Percentiles rank a stretch among this genome's conserved stretches.
phyloP scores from a whole-genome alignment of 2,329 filamentous ascomycete species.

The Monosporascus ibericus region DNA sequence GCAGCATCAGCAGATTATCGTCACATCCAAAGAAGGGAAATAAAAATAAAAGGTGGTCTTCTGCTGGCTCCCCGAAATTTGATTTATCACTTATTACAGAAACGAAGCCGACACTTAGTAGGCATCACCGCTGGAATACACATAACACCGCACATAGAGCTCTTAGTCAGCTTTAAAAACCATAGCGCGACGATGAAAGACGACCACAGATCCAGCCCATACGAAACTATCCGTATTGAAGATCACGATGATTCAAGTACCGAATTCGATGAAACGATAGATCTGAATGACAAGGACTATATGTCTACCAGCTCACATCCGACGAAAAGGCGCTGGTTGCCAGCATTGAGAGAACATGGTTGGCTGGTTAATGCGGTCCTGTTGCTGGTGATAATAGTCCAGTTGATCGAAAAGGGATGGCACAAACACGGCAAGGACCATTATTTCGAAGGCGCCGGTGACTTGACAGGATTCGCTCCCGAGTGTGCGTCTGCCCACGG shows the following conservation, averaged over 20 bases:
- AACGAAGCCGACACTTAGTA: neutral
- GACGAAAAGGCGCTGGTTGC: conserved; percentile 9
- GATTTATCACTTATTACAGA: neutral
- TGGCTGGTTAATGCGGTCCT: conserved; percentile 30
- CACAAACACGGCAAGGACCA: conserved; percentile 10
- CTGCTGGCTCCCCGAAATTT: neutral
- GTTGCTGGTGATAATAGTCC: conserved; percentile 27
- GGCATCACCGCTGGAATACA: neutral
- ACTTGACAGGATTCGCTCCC: conserved; percentile 35
- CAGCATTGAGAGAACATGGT: conserved; percentile 15
- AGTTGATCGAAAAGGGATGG: conserved; percentile 27
- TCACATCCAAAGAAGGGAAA: neutral
- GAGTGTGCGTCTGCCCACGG: conserved; percentile 20
- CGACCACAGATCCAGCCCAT: conserved; percentile 1
- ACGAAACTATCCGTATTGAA: conserved; percentile 12
- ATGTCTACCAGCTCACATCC: conserved; percentile 9
- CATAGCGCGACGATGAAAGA: conserved; percentile 3
- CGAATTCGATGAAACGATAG: conserved; percentile 21
- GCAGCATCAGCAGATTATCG: neutral
- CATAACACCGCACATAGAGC: neutral
- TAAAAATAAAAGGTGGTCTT: neutral
- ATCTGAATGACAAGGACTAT: conserved; percentile 24
- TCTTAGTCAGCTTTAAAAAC: neutral
- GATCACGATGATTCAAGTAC: conserved; percentile 20
- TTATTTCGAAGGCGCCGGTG: conserved; percentile 27